phyloP scores from a whole-genome alignment of 177 flowering plant genomes.

The Vitis hybrid region DNA sequence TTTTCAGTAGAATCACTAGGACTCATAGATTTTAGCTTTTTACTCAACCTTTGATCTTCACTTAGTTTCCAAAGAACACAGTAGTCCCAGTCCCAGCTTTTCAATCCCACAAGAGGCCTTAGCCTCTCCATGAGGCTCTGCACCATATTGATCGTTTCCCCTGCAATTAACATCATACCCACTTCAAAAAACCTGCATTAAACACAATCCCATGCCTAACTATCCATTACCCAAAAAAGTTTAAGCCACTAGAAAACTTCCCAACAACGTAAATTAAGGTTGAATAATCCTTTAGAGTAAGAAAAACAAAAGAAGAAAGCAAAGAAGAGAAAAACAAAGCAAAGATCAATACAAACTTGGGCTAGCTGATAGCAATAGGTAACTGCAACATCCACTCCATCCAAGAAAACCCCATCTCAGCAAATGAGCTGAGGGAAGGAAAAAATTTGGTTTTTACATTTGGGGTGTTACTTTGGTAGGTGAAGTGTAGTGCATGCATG shows the following conservation, averaged over 20 bases:
- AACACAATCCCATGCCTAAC: too few species aligned
- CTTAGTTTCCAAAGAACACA: slow-evolving; percentile 73
- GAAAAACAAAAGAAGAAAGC: slow-evolving; percentile 12
- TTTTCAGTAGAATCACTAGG: too few species aligned
- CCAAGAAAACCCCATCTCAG: slow-evolving; percentile 13
- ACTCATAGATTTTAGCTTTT: too few species aligned
- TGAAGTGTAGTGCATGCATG: slow-evolving; percentile 48
- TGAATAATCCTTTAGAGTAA: background rate
- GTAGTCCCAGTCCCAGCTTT: slow-evolving; percentile 86
- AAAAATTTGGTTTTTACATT: background rate
- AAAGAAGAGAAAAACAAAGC: slow-evolving; percentile 12
- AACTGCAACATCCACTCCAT: slow-evolving; percentile 19
- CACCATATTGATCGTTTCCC: slow-evolving; percentile 29
- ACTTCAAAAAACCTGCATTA: too few species aligned
- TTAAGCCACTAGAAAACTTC: too few species aligned
- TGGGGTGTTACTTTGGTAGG: slow-evolving; percentile 40
- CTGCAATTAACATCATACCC: slow-evolving; percentile 7
- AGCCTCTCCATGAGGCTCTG: slow-evolving; percentile 58
- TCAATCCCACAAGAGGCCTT: slow-evolving; percentile 59
- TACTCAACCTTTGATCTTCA: slow-evolving; percentile 67
- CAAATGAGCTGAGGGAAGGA: background rate
- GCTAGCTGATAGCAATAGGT: slow-evolving; percentile 21
- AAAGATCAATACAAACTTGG: slow-evolving; percentile 15
- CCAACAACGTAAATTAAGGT: slow-evolving; percentile 2
- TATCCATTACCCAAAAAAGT: too few species aligned